phyloP scores from a whole-genome alignment of 768 basidiomycete genomes.

The Lepiota subincarnata region DNA sequence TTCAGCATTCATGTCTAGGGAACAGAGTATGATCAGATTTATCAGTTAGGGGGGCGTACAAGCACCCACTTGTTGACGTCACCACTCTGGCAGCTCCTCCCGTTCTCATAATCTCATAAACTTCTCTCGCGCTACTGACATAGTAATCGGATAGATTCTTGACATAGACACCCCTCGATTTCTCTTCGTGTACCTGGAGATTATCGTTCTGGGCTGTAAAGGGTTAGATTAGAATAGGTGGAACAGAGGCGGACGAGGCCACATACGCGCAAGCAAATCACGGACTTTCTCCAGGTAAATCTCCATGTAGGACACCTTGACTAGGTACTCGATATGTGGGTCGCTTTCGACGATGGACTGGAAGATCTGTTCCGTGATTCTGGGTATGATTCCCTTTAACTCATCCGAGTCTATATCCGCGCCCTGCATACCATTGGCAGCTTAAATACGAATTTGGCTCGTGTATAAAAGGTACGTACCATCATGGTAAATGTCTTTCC shows the following conservation, averaged over 20 bases:
- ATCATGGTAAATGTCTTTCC: constrained; percentile 99
- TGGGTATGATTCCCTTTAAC: constrained; percentile 93
- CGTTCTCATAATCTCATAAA: constrained; percentile 98
- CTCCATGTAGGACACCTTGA: constrained; percentile 99
- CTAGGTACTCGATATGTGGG: constrained; percentile 92
- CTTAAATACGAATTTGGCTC: not conserved
- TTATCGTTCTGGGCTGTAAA: constrained; percentile 91
- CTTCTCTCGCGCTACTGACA: constrained; percentile 91
- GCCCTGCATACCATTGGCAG: constrained; percentile 49
- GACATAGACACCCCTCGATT: constrained; percentile 95
- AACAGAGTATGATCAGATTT: not conserved
- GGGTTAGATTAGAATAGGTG: constrained; percentile 5
- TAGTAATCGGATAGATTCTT: constrained; percentile 98
- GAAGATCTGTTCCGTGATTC: constrained; percentile 99
- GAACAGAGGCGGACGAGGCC: not conserved
- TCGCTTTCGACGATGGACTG: constrained; percentile 96
- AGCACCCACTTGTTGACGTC: constrained; percentile 82
- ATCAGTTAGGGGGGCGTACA: not conserved
- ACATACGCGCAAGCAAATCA: constrained; percentile 92
- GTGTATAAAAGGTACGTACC: constrained; percentile 39
- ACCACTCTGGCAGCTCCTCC: constrained; percentile 89
- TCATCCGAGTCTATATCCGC: constrained; percentile 95
- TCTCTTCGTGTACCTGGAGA: constrained; percentile 97
- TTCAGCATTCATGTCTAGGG: constrained; percentile 97
- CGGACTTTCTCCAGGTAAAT: constrained; percentile 96